Percentiles rank a stretch among this genome's conserved stretches.
Conservation (phyloP, 2,329 filamentous ascomycete genomes). For the Macrophomina pseudophaseolina region DNA sequence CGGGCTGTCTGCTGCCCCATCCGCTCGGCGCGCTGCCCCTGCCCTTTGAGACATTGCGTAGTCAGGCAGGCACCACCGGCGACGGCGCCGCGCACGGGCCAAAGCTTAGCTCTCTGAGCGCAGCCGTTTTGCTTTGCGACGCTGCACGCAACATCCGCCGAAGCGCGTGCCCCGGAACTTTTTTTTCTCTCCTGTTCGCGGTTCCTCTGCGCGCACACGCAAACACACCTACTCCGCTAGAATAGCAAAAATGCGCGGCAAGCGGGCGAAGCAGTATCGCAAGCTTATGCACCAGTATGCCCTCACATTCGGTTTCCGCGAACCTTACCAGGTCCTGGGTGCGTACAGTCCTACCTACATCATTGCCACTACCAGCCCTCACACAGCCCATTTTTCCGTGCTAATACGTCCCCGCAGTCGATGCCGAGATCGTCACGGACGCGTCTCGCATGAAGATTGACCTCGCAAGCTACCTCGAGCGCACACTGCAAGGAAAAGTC, state of each 20-base stretch:
- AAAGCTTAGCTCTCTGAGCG: constrained; percentile 25
- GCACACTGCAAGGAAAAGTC: constrained; percentile 84
- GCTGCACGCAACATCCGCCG: constrained; percentile 11
- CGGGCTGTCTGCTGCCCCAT: constrained; percentile 22
- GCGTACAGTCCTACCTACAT: constrained; percentile 18
- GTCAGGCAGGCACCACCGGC: constrained; percentile 19
- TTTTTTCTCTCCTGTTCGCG: neutral
- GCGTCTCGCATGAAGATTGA: constrained; percentile 89
- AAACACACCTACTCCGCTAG: neutral
- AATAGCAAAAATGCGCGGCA: constrained; percentile 66
- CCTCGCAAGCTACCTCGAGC: constrained; percentile 74
- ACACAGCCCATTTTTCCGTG: constrained; percentile 24
- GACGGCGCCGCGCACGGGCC: constrained; percentile 21
- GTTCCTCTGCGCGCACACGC: neutral
- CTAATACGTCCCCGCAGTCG: constrained; percentile 57
- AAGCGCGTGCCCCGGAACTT: constrained; percentile 8
- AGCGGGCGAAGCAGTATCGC: constrained; percentile 74
- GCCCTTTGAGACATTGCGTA: constrained; percentile 26
- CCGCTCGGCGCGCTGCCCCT: constrained; percentile 20
- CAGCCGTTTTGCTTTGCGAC: constrained; percentile 17
- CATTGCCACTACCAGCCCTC: neutral
- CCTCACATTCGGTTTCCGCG: constrained; percentile 85
- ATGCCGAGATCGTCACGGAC: constrained; percentile 83
- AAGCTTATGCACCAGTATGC: constrained; percentile 95
- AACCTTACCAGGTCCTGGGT: constrained; percentile 85